Base-by-base conservation (phyloP, 306 rosid genomes). In the Prunus mongolica region DNA sequence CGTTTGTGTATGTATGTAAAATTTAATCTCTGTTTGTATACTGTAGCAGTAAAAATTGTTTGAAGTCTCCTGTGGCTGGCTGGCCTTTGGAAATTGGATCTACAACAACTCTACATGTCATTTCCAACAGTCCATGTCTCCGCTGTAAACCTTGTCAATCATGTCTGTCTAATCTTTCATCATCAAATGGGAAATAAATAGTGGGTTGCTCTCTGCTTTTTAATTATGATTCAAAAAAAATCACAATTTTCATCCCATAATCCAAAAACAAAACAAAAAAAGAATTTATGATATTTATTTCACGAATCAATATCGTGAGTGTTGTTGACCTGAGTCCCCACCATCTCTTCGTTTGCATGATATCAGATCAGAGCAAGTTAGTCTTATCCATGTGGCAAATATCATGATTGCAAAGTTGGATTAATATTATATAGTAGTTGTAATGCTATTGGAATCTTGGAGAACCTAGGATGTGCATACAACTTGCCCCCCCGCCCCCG, bases 361-460 rank as follows among this genome's bases (percentile, higher is more conserved):
- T 15, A 68, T 22, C 38, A 14, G 20, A 67, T 50, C 13, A 41
- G 32, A 15, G n/a, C 19, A 12, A 24, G 9, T 38, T 38, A 38
- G 44, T 74, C 45, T 67, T 52, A 12, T 62, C 67, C 44, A n/a
- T 62, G 76, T 19, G 8, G 47, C 5, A 22, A 15, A 52, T 51
- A 75, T 24, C 25, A 76, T 81, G 69, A 76, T 81, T 27, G 20
- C 56, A 56, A 34, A 15, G 41, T 57, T 66, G 50, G 22, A 9
- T 10, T 12, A 25, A 10, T 50, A 3, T 15, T 68, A 20, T 41
- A 0, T 15, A 12, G 3, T 6, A 38, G 12, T 15, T 12, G 7
- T 61, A 0, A 27, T 15, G 13, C 12, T 1, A 60, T 2, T 3
- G 12, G 27, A 65, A 80, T 69, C 61, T 62, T 28, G 22, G 52